phyloP scores from a whole-genome alignment of 176 grass and related monocot genomes.

The Musa itinerans region DNA sequence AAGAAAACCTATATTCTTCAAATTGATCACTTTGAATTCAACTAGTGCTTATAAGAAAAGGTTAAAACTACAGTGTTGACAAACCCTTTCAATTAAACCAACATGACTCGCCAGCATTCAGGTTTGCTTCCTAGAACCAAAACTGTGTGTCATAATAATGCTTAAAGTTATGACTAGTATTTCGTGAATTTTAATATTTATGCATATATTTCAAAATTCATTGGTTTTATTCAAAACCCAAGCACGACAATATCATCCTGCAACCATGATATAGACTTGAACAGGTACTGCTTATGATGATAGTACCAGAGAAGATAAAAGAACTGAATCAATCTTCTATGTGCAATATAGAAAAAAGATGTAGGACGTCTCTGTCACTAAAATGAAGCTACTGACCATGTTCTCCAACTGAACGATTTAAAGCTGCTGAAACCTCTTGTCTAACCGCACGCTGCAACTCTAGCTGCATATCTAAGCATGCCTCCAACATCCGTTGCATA shows the following conservation, averaged over 20 bases:
- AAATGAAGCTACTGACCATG: constrained; percentile 28
- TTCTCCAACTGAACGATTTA: constrained; percentile 37
- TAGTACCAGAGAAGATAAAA: too few relatives aligned
- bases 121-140: not conserved
- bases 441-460: constrained; percentile 70
- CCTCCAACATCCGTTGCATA: constrained; percentile 64
- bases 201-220: not conserved
- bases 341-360: too few relatives aligned
- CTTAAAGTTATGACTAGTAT: not conserved
- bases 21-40: too few relatives aligned
- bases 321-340: too few relatives aligned
- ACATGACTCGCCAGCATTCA: not conserved
- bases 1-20: too few relatives aligned
- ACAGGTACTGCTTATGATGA: too few relatives aligned
- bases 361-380: not conserved
- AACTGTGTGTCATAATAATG: not conserved
- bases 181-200: not conserved
- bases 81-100: not conserved
- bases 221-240: not conserved
- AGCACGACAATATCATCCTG: not conserved
- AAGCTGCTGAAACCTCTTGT: constrained; percentile 74
- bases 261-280: too few relatives aligned
- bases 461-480: constrained; percentile 96
- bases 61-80: too few relatives aligned
- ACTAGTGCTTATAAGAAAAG: too few relatives aligned